Evolutionary conservation across 1,284 basidiomycete genomes (phyloP).

Genomic region (Lentinula novae-zelandiae): DNA sequence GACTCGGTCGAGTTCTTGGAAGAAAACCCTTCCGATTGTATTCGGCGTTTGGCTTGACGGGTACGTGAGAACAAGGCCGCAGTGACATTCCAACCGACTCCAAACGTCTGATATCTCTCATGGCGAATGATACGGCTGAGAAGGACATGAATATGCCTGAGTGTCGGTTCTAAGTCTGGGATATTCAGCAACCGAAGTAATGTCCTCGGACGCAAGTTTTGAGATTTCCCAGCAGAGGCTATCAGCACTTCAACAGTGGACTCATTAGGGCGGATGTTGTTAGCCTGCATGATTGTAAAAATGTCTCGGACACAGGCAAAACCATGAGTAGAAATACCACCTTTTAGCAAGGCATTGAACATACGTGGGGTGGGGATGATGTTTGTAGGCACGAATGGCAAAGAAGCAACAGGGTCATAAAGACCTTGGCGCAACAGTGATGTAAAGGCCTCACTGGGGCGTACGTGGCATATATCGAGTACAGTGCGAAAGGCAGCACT

Average conservation of each 20-base stretch:
- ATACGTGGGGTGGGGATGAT: constrained; percentile 43
- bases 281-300: constrained; percentile 50
- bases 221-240: constrained; percentile 39
- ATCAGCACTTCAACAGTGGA: constrained; percentile 53
- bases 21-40: constrained; percentile 16
- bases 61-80: constrained; percentile 34
- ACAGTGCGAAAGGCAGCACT: constrained; percentile 48
- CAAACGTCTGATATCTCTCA: constrained; percentile 40
- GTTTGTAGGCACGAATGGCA: constrained; percentile 30
- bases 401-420: constrained; percentile 5
- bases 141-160: constrained; percentile 47
- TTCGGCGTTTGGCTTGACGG: constrained; percentile 19
- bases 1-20: constrained; percentile 24
- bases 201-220: constrained; percentile 37
- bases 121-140: constrained; percentile 44
- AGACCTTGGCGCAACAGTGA: background rate
- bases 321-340: constrained; percentile 43
- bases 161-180: constrained; percentile 35
- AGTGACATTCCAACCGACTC: constrained; percentile 48
- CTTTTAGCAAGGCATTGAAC: constrained; percentile 57
- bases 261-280: constrained; percentile 44
- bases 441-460: constrained; percentile 15
- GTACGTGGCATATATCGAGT: constrained; percentile 37
- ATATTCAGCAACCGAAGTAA: constrained; percentile 45
- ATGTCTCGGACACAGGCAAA: constrained; percentile 41